These are phyloP conservation scores for Smallanthus sonchifolius DNA, from an alignment of 129 eudicot species.

Conservation along the genomic window DNA sequence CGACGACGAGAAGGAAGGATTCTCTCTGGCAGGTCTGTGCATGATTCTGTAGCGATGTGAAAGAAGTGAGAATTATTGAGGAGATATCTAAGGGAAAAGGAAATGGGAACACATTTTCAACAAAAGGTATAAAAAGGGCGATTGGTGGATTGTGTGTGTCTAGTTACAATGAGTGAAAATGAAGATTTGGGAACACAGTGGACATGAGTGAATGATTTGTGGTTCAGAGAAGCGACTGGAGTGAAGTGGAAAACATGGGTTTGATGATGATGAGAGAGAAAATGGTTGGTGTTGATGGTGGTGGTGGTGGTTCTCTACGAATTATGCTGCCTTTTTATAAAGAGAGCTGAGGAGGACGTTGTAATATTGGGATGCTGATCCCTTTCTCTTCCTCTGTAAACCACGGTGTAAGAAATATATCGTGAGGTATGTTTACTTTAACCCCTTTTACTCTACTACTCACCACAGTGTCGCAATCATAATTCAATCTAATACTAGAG, in stretches of 20 bases:
- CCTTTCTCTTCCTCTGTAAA: background rate
- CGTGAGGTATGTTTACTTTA: background rate
- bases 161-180: constrained; percentile 26
- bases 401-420: background rate
- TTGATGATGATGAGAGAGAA: constrained; percentile 19
- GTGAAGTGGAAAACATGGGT: constrained; percentile 39
- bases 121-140: background rate
- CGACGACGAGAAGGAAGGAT: constrained; percentile 77
- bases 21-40: constrained; percentile 20
- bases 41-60: constrained; percentile 12
- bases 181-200: constrained; percentile 33
- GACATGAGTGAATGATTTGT: constrained; percentile 34
- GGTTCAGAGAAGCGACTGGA: constrained; percentile 23
- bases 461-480: no score
- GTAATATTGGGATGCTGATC: constrained; percentile 11
- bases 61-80: background rate
- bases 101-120: constrained; percentile 24
- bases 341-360: constrained; percentile 19
- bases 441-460: no score
- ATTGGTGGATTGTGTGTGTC: constrained; percentile 3
- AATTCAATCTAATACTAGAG: no score
- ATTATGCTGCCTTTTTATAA: constrained; percentile 32
- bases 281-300: background rate
- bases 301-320: constrained; percentile 21
- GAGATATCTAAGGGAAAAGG: background rate